phyloP scores from a whole-genome alignment of 2,329 filamentous ascomycete species.

The Amauroascus verrucosus region DNA sequence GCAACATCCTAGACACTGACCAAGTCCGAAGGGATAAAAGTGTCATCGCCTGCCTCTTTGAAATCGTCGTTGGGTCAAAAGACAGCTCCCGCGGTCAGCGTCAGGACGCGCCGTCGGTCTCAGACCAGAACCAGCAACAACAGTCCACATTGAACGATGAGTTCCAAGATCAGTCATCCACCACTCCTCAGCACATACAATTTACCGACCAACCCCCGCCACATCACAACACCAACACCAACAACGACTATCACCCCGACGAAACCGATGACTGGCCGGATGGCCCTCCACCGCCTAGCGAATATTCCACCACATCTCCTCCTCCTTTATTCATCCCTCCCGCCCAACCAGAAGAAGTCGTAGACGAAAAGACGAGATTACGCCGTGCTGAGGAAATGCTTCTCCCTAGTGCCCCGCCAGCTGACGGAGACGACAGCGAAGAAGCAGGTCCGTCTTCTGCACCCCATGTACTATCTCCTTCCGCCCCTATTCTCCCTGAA shows the following conservation, averaged over 20 bases:
- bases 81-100: constrained; percentile 55
- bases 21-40: constrained; percentile 78
- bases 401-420: constrained; percentile 68
- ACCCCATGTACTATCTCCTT: constrained; percentile 27
- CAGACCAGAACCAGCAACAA: constrained; percentile 16
- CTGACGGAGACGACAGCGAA: constrained; percentile 32
- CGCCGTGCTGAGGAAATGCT: constrained; percentile 67
- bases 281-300: neutral
- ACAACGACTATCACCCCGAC: neutral
- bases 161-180: neutral
- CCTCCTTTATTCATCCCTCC: constrained; percentile 19
- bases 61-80: constrained; percentile 74
- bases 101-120: constrained; percentile 26
- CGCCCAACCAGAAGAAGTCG: constrained; percentile 48
- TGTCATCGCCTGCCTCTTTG: constrained; percentile 77
- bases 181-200: constrained; percentile 3
- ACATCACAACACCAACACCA: no score
- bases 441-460: constrained; percentile 29
- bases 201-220: neutral
- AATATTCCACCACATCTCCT: neutral
- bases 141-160: neutral
- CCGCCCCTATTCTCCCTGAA: constrained; percentile 36
- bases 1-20: constrained; percentile 77
- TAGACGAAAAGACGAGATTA: constrained; percentile 74
- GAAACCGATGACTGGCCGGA: neutral